Evolutionary conservation across 1,284 basidiomycete species (phyloP).

Genomic region (Cutaneotrichosporon arboriforme): DNA sequence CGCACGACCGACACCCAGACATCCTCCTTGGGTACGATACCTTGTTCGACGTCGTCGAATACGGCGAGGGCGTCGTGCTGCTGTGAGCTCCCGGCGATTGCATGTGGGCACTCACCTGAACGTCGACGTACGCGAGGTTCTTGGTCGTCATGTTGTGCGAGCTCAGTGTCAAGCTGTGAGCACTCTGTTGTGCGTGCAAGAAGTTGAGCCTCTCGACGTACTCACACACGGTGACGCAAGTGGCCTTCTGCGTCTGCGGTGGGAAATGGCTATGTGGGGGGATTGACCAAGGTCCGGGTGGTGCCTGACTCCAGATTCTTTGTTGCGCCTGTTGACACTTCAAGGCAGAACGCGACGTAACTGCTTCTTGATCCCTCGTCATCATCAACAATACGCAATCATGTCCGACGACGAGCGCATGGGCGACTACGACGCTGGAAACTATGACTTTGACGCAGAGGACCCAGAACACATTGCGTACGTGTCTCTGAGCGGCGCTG

Average conservation of each 20-base stretch:
- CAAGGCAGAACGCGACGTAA: neutral
- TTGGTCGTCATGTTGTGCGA: constrained; percentile 10
- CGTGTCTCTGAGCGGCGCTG: no score
- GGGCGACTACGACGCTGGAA: constrained; percentile 14
- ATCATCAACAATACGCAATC: neutral
- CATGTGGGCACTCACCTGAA: constrained; percentile 34
- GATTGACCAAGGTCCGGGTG: neutral
- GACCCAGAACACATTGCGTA: constrained; percentile 23
- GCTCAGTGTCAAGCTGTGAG: neutral
- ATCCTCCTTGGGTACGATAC: constrained; percentile 35
- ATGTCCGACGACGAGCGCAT: constrained; percentile 24
- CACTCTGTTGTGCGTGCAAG: neutral
- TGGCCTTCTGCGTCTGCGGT: neutral
- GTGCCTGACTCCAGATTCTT: no score
- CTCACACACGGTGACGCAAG: neutral
- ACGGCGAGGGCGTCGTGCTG: constrained; percentile 46
- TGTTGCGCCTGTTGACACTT: neutral
- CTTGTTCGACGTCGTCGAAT: constrained; percentile 47
- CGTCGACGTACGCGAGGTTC: constrained; percentile 39
- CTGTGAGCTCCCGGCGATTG: constrained; percentile 1
- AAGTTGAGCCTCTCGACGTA: no score
- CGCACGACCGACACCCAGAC: constrained; percentile 47
- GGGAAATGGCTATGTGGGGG: neutral
- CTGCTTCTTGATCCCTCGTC: neutral
- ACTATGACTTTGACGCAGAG: constrained; percentile 14